Percentiles rank a stretch among this genome's conserved stretches.
Conservation (phyloP, 2,329 filamentous ascomycete species). For the Paramyrothecium roridum region DNA sequence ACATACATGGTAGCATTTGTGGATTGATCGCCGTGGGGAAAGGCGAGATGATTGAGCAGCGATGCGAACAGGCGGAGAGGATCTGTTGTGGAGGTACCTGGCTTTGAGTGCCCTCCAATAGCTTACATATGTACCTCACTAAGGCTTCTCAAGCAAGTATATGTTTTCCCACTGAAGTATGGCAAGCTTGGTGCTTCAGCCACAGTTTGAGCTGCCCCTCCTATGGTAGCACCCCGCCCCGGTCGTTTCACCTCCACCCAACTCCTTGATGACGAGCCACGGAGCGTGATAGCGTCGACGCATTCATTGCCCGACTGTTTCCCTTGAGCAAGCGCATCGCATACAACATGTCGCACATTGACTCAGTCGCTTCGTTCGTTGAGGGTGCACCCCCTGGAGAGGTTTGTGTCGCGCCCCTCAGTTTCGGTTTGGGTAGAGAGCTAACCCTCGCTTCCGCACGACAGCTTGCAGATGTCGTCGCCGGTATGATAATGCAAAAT, state of each 20-base stretch:
- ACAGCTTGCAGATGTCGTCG: constrained; percentile 83
- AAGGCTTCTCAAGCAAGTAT: no score
- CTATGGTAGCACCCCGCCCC: neutral
- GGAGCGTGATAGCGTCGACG: neutral
- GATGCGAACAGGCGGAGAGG: neutral
- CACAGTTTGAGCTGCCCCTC: neutral
- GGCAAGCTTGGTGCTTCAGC: neutral
- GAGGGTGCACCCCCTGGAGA: constrained; percentile 94
- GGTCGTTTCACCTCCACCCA: constrained; percentile 2
- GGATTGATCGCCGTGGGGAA: neutral
- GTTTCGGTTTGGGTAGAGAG: constrained; percentile 14
- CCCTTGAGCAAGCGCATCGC: neutral
- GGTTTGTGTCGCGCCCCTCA: constrained; percentile 51
- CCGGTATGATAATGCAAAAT: constrained; percentile 54
- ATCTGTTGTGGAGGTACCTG: no score
- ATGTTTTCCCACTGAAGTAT: no score
- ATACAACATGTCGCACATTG: constrained; percentile 32
- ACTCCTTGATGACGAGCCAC: constrained; percentile 7
- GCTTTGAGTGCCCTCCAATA: no score
- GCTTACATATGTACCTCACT: no score
- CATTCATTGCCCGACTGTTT: neutral
- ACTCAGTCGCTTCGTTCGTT: constrained; percentile 75
- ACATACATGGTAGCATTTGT: neutral
- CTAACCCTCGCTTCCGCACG: constrained; percentile 18
- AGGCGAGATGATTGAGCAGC: neutral